These are phyloP conservation scores for Poa annua DNA, from an alignment of 176 grass and related monocot genomes.

Conservation along the genomic window DNA sequence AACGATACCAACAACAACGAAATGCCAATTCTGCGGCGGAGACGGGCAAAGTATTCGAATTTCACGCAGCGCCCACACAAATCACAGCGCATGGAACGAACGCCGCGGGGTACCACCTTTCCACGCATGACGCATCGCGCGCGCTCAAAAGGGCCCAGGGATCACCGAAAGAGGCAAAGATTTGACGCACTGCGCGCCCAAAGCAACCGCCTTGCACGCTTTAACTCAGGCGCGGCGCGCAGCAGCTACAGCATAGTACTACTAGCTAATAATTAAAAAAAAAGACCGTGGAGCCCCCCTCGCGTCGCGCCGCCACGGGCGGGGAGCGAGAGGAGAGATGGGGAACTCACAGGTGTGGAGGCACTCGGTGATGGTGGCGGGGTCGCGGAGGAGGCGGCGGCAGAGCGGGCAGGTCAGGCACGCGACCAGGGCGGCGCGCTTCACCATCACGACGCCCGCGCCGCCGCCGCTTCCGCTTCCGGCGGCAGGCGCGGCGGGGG, in stretches of 20 bases:
- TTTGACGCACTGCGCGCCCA: constrained; percentile 12
- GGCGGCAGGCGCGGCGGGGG: neutral
- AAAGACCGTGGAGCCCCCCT: neutral
- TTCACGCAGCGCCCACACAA: neutral
- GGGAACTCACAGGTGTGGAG: constrained; percentile 78
- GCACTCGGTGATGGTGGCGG: constrained; percentile 78
- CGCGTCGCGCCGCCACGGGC: neutral
- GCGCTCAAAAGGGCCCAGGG: neutral
- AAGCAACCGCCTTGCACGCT: neutral
- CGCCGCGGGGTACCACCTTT: constrained; percentile 32
- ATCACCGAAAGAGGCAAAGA: neutral
- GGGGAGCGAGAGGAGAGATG: neutral
- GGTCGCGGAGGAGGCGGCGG: constrained; percentile 64
- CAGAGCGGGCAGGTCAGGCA: constrained; percentile 74
- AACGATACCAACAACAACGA: neutral
- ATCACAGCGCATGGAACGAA: neutral
- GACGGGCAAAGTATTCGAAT: neutral
- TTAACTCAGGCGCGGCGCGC: neutral
- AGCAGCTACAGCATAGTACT: neutral
- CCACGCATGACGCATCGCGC: constrained; percentile 32
- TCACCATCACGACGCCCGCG: constrained; percentile 49
- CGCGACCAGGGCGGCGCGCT: constrained; percentile 43
- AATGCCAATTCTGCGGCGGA: neutral
- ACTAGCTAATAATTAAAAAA: neutral
- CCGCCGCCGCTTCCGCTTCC: constrained; percentile 1